These are phyloP conservation scores for Ophiostoma ulmi DNA, from an alignment of 2,329 filamentous ascomycete species.

Conservation along the genomic window DNA sequence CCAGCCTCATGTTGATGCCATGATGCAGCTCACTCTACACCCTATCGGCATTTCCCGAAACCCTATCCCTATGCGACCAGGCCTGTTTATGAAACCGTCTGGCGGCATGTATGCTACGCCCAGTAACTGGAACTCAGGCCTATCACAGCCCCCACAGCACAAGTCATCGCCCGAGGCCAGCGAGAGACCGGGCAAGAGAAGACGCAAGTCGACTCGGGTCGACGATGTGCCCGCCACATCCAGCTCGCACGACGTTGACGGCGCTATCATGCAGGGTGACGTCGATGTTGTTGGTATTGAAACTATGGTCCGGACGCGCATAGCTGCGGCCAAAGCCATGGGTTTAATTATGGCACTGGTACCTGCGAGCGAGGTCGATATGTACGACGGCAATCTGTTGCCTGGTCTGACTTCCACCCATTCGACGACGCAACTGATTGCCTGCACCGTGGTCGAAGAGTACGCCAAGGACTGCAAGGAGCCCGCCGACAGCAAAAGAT, in stretches of 20 bases:
- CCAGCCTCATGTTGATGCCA: slow-evolving; percentile 66
- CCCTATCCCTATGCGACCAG: slow-evolving; percentile 85
- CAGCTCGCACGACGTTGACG: slow-evolving; percentile 92
- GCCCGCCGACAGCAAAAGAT: slow-evolving; percentile 50
- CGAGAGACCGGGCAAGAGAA: slow-evolving; percentile 66
- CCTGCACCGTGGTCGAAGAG: slow-evolving; percentile 81
- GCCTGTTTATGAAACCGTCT: slow-evolving; percentile 88
- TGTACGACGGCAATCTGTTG: slow-evolving; percentile 60
- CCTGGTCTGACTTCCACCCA: slow-evolving; percentile 65
- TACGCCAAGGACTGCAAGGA: slow-evolving; percentile 60
- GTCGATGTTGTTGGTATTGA: slow-evolving; percentile 91
- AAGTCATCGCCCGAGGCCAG: slow-evolving; percentile 49
- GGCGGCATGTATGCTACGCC: slow-evolving; percentile 69
- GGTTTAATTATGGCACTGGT: slow-evolving; percentile 76
- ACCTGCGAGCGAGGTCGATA: slow-evolving; percentile 56
- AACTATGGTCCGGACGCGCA: slow-evolving; percentile 78
- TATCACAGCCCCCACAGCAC: slow-evolving; percentile 29
- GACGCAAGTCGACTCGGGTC: slow-evolving; percentile 77
- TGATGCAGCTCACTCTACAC: slow-evolving; percentile 79
- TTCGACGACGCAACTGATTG: slow-evolving; percentile 79
- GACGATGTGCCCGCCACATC: slow-evolving; percentile 60
- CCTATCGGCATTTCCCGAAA: slow-evolving; percentile 89
- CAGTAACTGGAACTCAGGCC: slow-evolving; percentile 36
- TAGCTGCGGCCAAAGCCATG: slow-evolving; percentile 80
- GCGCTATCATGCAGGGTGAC: slow-evolving; percentile 95